Evolutionary conservation across 805 yeast genomes (phyloP).

Genomic region (Saccharomyces kudriavzevii): DNA sequence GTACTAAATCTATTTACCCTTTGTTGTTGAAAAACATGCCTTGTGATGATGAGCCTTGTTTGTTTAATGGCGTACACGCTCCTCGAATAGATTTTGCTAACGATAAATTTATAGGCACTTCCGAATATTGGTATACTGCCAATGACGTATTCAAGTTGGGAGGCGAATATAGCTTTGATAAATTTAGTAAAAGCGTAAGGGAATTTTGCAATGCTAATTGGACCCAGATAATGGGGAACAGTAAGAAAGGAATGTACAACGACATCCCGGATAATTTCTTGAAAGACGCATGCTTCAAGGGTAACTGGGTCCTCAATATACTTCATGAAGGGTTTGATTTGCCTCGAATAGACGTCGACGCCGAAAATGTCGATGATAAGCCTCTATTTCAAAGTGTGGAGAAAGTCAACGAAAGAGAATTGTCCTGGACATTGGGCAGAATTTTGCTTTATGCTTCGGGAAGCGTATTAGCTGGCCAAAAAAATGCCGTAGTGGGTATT

Average conservation of each 20-base stretch:
- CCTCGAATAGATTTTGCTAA: conserved; percentile 73
- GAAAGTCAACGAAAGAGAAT: conserved; percentile 70
- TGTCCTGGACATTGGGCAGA: conserved; percentile 93
- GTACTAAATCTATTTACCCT: conserved; percentile 67
- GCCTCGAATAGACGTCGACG: conserved; percentile 53
- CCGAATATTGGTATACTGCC: conserved; percentile 97
- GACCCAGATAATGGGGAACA: conserved; percentile 45
- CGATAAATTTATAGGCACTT: conserved; percentile 84
- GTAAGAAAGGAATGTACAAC: conserved; percentile 48
- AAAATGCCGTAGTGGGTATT: conserved; percentile 18
- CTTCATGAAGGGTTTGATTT: conserved; percentile 88
- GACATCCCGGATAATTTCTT: conserved; percentile 49
- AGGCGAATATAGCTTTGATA: conserved; percentile 74
- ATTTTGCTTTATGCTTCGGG: conserved; percentile 77
- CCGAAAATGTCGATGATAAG: conserved; percentile 14
- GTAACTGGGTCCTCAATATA: conserved; percentile 85
- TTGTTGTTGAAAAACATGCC: conserved; percentile 70
- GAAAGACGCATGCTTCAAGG: conserved; percentile 81
- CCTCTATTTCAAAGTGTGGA: conserved; percentile 78
- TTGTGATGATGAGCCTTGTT: conserved; percentile 80
- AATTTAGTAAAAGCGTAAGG: conserved; percentile 57
- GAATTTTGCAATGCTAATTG: conserved; percentile 74
- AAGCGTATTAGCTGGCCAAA: conserved; percentile 34
- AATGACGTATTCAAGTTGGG: conserved; percentile 84
- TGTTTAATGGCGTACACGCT: conserved; percentile 92